Evolutionary conservation across 1,284 basidiomycete species (phyloP), one percentile per base, ranked within the genome.

Genomic region (Anthracocystis setariae): DNA sequence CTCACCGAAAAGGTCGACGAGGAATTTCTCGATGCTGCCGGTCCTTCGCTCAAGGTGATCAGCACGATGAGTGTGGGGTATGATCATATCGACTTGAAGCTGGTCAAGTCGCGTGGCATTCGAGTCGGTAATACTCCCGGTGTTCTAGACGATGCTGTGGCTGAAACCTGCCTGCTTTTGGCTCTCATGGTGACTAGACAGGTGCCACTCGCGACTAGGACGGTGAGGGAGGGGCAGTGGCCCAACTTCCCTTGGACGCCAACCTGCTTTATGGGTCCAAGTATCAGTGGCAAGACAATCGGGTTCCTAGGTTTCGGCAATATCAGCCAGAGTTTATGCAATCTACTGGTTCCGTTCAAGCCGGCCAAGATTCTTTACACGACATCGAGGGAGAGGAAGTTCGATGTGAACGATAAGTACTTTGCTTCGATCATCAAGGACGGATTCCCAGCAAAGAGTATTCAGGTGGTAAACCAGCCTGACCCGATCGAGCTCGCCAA

Each of bases 241-340:
- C 85, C 87, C 1, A 83, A 84, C 43, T 87, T 87, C 55, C 87
- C 87, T 4, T 97, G 93, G 92, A 86, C 89, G 1, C 94, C 71
- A 27, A 60, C 62, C 2, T 84, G 85, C 10, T 88, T 92, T 72
- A 91, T 89, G 72, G 93, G 92, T 0, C 90, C 90, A 0, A 90
- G 92, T 3, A 76, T 83, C 8, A 33, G 73, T 74, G 77, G 76
- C 83, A 60, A 90, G 57, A 94, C 90, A 2, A 88, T 90, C 3
- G 94, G 93, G 0, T 95, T 98, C 85, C 85, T 97, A 29, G 94
- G 95, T 8, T 97, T 97, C 77, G 95, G 94, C 5, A 89, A 94
- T 44, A 96, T 79, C 55, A 57, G 61, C 17, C 77, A 77, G 54
- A 54, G 55, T 1, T 39, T 75, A 9, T 69, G 50, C 23, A 62